Conservation (phyloP, 2,329 filamentous ascomycete genomes). For the Botrytis fragariae region DNA sequence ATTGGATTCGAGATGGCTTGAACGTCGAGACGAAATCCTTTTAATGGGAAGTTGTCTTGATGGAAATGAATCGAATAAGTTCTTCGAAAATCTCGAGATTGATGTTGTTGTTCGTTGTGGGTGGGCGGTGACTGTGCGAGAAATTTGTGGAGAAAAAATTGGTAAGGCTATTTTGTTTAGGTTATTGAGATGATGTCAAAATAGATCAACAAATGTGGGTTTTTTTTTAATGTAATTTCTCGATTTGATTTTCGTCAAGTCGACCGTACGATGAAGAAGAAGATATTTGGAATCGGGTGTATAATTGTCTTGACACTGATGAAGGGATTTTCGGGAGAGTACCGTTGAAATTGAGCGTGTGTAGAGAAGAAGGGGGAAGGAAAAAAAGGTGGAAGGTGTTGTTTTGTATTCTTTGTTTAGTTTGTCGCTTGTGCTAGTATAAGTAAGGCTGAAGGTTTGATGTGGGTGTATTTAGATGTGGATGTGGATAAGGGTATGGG, state of each 20-base stretch:
- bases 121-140: slow-evolving; percentile 15
- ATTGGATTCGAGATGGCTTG: slow-evolving; percentile 22
- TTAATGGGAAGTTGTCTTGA: slow-evolving; percentile 12
- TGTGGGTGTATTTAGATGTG: neutral
- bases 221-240: neutral
- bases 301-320: slow-evolving; percentile 28
- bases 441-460: neutral
- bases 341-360: slow-evolving; percentile 28
- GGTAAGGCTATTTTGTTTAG: neutral
- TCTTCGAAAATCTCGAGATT: slow-evolving; percentile 13
- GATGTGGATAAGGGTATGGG: neutral
- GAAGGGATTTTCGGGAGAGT: slow-evolving; percentile 23
- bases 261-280: slow-evolving; percentile 20
- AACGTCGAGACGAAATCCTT: slow-evolving; percentile 13
- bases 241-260: neutral
- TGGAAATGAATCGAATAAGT: slow-evolving; percentile 13
- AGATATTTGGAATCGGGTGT: slow-evolving; percentile 13
- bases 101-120: slow-evolving; percentile 13
- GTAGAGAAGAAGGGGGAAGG: neutral
- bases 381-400: slow-evolving; percentile 5
- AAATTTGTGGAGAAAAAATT: slow-evolving; percentile 15
- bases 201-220: neutral
- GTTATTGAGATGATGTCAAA: neutral
- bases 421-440: slow-evolving; percentile 1
- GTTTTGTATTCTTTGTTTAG: neutral